Percentiles rank a stretch among this genome's conserved stretches.
These are phyloP conservation scores for Megacollybia marginata DNA, from an alignment of 768 basidiomycete species.

Conservation along the genomic window DNA sequence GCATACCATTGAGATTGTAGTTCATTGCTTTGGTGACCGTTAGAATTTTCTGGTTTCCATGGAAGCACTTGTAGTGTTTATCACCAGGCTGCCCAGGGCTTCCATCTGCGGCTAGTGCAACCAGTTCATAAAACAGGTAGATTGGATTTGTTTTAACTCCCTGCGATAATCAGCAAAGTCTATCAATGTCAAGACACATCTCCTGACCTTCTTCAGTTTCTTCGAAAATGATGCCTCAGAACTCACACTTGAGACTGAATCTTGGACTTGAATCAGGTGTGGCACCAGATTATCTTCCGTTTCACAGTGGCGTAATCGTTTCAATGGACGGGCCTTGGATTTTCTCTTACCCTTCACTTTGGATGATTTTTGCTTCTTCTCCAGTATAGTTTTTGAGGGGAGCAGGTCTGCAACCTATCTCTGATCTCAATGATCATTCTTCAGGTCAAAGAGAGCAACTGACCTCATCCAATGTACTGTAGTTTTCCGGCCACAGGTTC, in stretches of 20 bases:
- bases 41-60: conserved; percentile 11
- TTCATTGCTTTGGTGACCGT: conserved; percentile 13
- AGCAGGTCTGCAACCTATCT: no score
- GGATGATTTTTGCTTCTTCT: background rate
- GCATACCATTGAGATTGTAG: conserved; percentile 10
- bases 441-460: no score
- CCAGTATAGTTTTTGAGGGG: background rate
- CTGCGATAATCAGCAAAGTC: no score
- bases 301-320: no score
- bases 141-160: background rate
- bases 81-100: background rate
- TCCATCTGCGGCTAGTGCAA: conserved; percentile 1
- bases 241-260: background rate
- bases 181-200: background rate
- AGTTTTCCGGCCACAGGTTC: no score
- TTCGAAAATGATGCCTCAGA: background rate
- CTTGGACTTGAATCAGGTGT: background rate
- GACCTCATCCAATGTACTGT: no score
- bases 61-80: conserved; percentile 15
- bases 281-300: no score
- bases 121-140: conserved; percentile 9
- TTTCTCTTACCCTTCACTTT: background rate
- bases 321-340: background rate
- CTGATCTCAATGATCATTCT: no score
- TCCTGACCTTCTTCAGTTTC: no score